Base-by-base conservation (phyloP, 164 flowering plant genomes). In the Santalum album region DNA sequence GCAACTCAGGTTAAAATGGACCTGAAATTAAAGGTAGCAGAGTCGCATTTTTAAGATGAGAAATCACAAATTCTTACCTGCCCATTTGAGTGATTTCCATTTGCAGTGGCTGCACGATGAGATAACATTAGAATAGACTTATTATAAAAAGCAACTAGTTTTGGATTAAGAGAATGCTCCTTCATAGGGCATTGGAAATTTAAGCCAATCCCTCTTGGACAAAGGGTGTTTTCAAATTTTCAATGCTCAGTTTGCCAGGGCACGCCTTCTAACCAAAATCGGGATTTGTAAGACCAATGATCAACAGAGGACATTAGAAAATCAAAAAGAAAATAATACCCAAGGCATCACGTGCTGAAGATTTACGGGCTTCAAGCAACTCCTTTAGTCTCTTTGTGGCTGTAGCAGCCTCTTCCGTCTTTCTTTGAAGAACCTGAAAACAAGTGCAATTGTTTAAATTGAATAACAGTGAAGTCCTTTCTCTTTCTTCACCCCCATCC, bases 381-480 rank as follows among this genome's bases (percentile, higher is more conserved):
- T 94, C 99, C 65, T 90, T 94, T 47, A 94, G 69, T 71, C 99
- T 81, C 76, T 87, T 90, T 69, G 99, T 90, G 60, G 97, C 99
- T 91, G 89, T 80, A 63, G 99, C 97, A 71, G 99, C 99, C 65
- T 94, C 97, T 71, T 90, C 97, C 23, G 99, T 87, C 72, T 94
- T 94, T 64, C 97, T 86, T 44, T 94, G 99, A 53, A 94, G 96
- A 66, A 94, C 97, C 96, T 87, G 72, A 55, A 69, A 46, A 35
- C n/a, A n/a, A n/a, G n/a, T n/a, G n/a, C n/a, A n/a, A n/a, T n/a
- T n/a, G n/a, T n/a, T n/a, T n/a, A n/a, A n/a, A n/a, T n/a, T n/a
- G n/a, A n/a, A n/a, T n/a, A n/a, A n/a, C n/a, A n/a, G n/a, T n/a
- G n/a, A n/a, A n/a, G n/a, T n/a, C n/a, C n/a, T n/a, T n/a, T n/a